Evolutionary conservation across 2,329 filamentous ascomycete genomes (phyloP), one percentile per base, ranked within the genome.

Genomic region (Ilyonectria robusta): DNA sequence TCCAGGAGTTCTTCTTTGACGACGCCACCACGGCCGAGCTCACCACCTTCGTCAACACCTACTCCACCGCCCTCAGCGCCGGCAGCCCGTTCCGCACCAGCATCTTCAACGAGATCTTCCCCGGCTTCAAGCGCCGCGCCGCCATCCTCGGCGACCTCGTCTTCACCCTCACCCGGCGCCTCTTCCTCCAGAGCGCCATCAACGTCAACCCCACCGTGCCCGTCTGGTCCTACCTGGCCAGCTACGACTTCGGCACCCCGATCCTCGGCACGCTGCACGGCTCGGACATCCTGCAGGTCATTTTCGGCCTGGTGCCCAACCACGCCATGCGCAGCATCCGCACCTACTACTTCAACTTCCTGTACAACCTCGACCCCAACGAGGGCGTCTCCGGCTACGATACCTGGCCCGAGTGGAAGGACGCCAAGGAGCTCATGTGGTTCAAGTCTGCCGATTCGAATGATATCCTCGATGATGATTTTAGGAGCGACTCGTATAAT

Each of bases 241-340:
- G 89, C 0, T 95, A 95, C 80, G 80, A 92, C 81, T 89, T 91
- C 76, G 91, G 91, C 10, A 91, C 89, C 0, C 91, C 93, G 0
- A 80, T 95, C 54, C 79, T 95, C 0, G 93, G 94, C 19, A 95
- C 93, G 0, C 92, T 94, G 80, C 94, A 96, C 78, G 91, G 81
- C 15, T 89, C 86, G 1, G 93, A 95, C 71, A 72, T 95, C 1
- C 71, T 93, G 4, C 88, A 92, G 76, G 86, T 93, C 0, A 94
- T 94, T 69, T 90, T 88, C 65, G 91, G 91, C 1, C 78, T 92
- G 13, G 75, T 87, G 55, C 86, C 89, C 13, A 89, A 93, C 76
- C 87, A 91, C 64, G 90, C 91, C 2, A 87, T 87, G 31, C 78
- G 75, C 6, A 85, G 87, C 10, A 89, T 90, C 50, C 87, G 91